Conservation (phyloP, 208 protist species). For the Herpetomonas samuelpessoai region DNA sequence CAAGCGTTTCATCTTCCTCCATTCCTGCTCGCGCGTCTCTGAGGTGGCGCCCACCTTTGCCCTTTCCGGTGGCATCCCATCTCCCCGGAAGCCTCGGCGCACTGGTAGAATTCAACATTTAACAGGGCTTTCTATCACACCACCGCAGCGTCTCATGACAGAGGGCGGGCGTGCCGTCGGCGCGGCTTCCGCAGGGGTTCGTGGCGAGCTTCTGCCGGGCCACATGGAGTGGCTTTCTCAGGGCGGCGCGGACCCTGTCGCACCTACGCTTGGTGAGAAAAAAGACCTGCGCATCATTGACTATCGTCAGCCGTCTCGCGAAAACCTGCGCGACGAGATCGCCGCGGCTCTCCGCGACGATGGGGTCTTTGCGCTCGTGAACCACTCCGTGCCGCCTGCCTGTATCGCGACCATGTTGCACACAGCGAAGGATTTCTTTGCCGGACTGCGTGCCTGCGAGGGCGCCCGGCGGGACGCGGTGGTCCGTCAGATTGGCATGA, state of each 20-base stretch:
- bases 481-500: not conserved
- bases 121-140: too few species aligned
- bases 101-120: too few species aligned
- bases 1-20: too few species aligned
- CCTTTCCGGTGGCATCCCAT: too few species aligned
- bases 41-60: too few species aligned
- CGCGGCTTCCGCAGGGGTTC: too few species aligned
- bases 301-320: not conserved
- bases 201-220: too few species aligned
- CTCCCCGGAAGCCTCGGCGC: too few species aligned
- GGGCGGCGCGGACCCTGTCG: not conserved
- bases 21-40: too few species aligned
- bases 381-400: not conserved
- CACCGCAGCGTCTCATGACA: too few species aligned
- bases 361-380: not conserved
- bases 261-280: not conserved
- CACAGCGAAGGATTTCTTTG: not conserved
- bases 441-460: not conserved
- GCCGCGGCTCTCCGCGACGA: not conserved
- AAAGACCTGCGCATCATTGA: not conserved
- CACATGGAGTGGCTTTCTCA: not conserved
- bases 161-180: too few species aligned
- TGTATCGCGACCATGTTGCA: not conserved
- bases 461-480: not conserved
- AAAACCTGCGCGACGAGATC: not conserved